These are phyloP conservation scores for Elymus sibiricus DNA, from an alignment of 176 grass and related monocot species.

Conservation along the genomic window DNA sequence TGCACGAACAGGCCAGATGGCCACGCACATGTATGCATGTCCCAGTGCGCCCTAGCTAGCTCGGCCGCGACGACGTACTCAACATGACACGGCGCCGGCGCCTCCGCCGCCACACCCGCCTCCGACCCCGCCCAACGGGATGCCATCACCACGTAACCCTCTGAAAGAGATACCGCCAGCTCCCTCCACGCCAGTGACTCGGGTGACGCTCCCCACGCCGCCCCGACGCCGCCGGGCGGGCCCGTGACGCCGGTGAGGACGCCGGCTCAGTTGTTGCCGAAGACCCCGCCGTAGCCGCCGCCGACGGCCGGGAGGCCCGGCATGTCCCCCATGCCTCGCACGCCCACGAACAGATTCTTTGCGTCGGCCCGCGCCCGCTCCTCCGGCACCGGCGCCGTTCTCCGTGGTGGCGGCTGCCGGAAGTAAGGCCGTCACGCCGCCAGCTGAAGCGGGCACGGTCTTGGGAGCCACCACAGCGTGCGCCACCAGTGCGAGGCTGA, in stretches of 20 bases:
- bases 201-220: slow-evolving; percentile 7
- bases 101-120: slow-evolving; percentile 19
- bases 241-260: slow-evolving; percentile 49
- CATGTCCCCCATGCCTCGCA: slow-evolving; percentile 43
- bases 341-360: slow-evolving; percentile 46
- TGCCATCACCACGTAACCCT: neutral
- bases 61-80: neutral
- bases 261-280: slow-evolving; percentile 39
- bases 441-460: neutral
- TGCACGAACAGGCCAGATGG: no score
- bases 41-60: neutral
- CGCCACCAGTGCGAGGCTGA: slow-evolving; percentile 12
- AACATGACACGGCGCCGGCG: slow-evolving; percentile 21
- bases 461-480: slow-evolving; percentile 10
- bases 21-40: neutral
- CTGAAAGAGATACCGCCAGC: neutral
- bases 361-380: slow-evolving; percentile 11
- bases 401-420: neutral
- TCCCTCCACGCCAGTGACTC: slow-evolving; percentile 10
- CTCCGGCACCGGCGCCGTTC: neutral
- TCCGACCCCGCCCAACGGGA: neutral
- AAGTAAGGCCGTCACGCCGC: neutral
- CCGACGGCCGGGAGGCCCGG: slow-evolving; percentile 30
- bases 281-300: slow-evolving; percentile 19
- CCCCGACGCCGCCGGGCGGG: slow-evolving; percentile 22